phyloP scores from a whole-genome alignment of 306 rosid species.

The Rubus idaeus region DNA sequence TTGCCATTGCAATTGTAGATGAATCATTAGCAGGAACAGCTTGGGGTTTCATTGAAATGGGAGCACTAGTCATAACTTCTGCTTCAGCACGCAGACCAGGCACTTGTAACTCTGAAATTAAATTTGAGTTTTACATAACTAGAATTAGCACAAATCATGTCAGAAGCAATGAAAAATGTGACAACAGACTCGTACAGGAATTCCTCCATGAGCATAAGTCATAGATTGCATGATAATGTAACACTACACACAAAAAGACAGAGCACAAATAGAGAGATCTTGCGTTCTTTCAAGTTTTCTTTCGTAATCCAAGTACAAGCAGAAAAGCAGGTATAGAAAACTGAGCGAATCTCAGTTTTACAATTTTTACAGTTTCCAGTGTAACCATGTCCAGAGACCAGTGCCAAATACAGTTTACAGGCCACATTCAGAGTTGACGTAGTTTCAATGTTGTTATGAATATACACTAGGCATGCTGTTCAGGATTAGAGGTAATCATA shows the following conservation, averaged over 20 bases:
- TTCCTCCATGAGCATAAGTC: background rate
- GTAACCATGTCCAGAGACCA: background rate
- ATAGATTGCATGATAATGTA: background rate
- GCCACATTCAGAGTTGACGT: background rate
- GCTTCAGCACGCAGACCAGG: constrained; percentile 50
- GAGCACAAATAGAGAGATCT: background rate
- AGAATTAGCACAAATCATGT: background rate
- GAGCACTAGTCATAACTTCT: constrained; percentile 34
- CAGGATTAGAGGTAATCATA: constrained; percentile 1
- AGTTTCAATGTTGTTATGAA: background rate
- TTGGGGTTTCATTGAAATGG: constrained; percentile 28
- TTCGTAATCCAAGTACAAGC: background rate
- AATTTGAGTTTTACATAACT: constrained; percentile 17
- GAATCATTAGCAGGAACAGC: constrained; percentile 40
- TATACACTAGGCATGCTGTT: background rate
- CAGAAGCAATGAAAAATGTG: background rate
- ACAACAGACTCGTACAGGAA: background rate
- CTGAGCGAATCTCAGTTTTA: background rate
- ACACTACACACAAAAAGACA: background rate
- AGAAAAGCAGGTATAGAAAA: background rate
- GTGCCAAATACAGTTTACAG: background rate
- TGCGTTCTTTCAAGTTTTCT: background rate
- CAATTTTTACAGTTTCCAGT: background rate
- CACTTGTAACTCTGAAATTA: constrained; percentile 59
- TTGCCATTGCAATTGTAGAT: constrained; percentile 28